Evolutionary conservation across 306 rosid species (phyloP).

Genomic region (Prunus mume): DNA sequence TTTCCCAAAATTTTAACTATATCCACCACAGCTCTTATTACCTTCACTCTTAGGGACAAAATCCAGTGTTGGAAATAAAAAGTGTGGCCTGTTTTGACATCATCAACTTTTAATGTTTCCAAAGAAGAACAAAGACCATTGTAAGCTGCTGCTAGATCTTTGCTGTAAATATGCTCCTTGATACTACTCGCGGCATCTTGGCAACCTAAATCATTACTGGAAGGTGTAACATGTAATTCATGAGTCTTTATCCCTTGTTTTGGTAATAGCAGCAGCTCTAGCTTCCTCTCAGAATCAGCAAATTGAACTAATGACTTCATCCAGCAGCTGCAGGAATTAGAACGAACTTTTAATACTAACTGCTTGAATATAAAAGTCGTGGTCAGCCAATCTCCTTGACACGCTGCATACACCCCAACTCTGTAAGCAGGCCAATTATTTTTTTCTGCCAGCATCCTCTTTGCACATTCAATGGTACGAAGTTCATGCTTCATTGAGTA

Average conservation of each 20-base stretch:
- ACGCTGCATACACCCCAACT: slow-evolving; percentile 40
- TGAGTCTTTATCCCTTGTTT: slow-evolving; percentile 33
- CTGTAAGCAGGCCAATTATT: slow-evolving; percentile 51
- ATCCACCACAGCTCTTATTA: slow-evolving; percentile 35
- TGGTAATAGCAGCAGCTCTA: slow-evolving; percentile 30
- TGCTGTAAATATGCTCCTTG: slow-evolving; percentile 15
- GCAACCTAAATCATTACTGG: slow-evolving; percentile 18
- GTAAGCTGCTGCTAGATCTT: slow-evolving; percentile 42
- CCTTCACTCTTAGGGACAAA: slow-evolving; percentile 51
- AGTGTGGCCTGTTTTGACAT: slow-evolving; percentile 22
- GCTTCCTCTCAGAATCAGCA: slow-evolving; percentile 43
- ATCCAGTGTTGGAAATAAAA: slow-evolving; percentile 67
- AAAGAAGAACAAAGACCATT: slow-evolving; percentile 42
- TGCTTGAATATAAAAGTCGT: slow-evolving; percentile 40
- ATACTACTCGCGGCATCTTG: slow-evolving; percentile 16
- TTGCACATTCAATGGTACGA: slow-evolving; percentile 30
- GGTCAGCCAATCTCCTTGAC: slow-evolving; percentile 54
- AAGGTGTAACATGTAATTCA: slow-evolving; percentile 13
- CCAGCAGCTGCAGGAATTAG: slow-evolving; percentile 43
- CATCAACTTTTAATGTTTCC: slow-evolving; percentile 40
- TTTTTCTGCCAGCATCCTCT: slow-evolving; percentile 31
- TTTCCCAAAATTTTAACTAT: slow-evolving; percentile 29
- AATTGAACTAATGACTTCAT: slow-evolving; percentile 46
- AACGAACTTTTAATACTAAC: slow-evolving; percentile 32
- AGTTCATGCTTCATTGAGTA: slow-evolving; percentile 33